These are phyloP conservation scores for Conoideocrella luteorostrata DNA, from an alignment of 2,329 filamentous ascomycete species.

Conservation along the genomic window DNA sequence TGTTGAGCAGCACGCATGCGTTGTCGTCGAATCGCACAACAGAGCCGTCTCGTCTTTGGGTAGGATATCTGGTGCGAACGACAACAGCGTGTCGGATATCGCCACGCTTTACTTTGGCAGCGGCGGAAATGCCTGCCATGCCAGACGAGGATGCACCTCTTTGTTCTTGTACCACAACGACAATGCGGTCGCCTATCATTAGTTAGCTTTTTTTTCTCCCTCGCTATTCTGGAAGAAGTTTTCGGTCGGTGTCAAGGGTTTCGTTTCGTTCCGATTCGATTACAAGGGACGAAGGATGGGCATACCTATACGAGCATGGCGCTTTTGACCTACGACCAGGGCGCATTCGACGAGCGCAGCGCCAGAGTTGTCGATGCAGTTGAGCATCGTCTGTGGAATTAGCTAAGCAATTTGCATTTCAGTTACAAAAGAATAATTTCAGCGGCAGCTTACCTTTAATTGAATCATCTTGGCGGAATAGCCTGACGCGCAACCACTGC, in stretches of 20 bases:
- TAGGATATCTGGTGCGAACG: slow-evolving; percentile 83
- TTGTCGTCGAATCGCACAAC: slow-evolving; percentile 95
- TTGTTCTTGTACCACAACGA: slow-evolving; percentile 96
- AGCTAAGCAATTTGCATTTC: slow-evolving; percentile 7
- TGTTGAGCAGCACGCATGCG: slow-evolving; percentile 94
- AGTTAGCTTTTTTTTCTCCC: too few relatives aligned
- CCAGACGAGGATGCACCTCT: slow-evolving; percentile 68
- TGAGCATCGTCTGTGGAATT: slow-evolving; percentile 73
- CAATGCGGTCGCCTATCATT: slow-evolving; percentile 94
- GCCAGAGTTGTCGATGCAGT: slow-evolving; percentile 99
- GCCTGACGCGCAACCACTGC: slow-evolving; percentile 10
- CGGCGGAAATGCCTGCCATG: slow-evolving; percentile 64
- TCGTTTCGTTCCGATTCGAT: not conserved
- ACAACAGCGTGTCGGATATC: slow-evolving; percentile 96
- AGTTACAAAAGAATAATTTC: not conserved
- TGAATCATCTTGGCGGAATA: slow-evolving; percentile 69
- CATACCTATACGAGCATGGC: slow-evolving; percentile 80
- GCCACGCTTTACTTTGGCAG: slow-evolving; percentile 90
- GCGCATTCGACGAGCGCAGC: slow-evolving; percentile 96
- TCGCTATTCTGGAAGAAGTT: too few relatives aligned
- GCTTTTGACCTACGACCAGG: slow-evolving; percentile 86
- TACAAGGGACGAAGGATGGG: not conserved
- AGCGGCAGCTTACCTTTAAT: slow-evolving; percentile 61
- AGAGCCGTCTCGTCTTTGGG: slow-evolving; percentile 80
- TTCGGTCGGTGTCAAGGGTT: too few relatives aligned